Percentiles rank a stretch among this genome's conserved stretches.
Evolutionary conservation across 2,329 filamentous ascomycete species (phyloP).

Genomic region (Cryphonectria nitschkei): DNA sequence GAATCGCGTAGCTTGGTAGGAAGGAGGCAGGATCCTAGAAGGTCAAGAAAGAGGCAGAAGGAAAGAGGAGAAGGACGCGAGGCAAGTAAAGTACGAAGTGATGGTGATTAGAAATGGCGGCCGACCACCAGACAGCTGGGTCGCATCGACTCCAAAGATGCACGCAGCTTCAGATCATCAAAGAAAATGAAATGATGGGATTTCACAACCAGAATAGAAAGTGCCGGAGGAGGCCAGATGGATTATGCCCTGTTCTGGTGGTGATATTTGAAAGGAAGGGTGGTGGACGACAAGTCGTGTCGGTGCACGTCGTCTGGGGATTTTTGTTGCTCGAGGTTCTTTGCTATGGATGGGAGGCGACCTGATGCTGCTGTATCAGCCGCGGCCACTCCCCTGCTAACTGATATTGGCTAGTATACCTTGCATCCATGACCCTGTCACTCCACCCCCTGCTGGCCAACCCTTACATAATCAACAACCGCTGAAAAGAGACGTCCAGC

Average conservation of each 20-base stretch:
- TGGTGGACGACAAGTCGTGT: constrained; percentile 9
- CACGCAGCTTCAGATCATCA: constrained; percentile 26
- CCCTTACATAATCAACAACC: background rate
- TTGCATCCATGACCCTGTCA: background rate
- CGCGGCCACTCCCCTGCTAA: background rate
- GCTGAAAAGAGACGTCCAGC: background rate
- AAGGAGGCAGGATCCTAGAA: background rate
- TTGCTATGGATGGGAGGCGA: constrained; percentile 16
- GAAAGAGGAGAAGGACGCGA: background rate
- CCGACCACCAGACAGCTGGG: constrained; percentile 27
- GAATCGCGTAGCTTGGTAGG: background rate
- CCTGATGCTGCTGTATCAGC: constrained; percentile 9
- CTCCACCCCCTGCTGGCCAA: background rate
- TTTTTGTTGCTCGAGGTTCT: constrained; percentile 9
- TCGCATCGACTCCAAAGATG: constrained; percentile 28
- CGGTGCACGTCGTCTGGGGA: constrained; percentile 11
- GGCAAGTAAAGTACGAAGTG: constrained; percentile 9
- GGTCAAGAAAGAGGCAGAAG: background rate
- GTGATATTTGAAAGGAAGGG: background rate
- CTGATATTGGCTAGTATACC: background rate
- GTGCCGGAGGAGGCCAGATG: background rate
- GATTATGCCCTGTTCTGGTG: background rate
- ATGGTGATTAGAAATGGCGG: constrained; percentile 29
- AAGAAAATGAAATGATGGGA: constrained; percentile 15
- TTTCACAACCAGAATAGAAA: background rate